phyloP scores from a whole-genome alignment of 257 asterid genomes.

The Galeopsis tetrahit region DNA sequence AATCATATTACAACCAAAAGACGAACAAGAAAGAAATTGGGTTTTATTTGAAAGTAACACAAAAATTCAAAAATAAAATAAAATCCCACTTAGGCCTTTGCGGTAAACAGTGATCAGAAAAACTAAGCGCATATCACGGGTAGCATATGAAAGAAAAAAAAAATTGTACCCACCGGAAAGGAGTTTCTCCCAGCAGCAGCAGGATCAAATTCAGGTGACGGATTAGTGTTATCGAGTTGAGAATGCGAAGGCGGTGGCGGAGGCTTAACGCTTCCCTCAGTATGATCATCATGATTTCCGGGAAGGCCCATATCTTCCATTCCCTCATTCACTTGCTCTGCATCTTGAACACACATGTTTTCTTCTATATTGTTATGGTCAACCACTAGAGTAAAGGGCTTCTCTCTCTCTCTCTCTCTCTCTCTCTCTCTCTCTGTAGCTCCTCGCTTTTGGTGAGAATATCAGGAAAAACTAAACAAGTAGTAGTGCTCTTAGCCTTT shows the following conservation, averaged over 20 bases:
- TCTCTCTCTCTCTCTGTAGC: conserved; percentile 30
- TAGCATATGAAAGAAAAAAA: background rate
- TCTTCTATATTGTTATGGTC: conserved; percentile 18
- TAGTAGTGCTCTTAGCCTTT: conserved; percentile 10
- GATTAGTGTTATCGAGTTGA: conserved; percentile 33
- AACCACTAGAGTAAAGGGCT: conserved; percentile 9
- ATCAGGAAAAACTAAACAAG: conserved; percentile 15
- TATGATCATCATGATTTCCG: conserved; percentile 40
- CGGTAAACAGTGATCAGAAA: background rate
- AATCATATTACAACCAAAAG: conserved; percentile 18
- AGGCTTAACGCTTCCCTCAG: conserved; percentile 39
- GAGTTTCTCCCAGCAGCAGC: conserved; percentile 44
- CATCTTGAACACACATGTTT: conserved; percentile 76
- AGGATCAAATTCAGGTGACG: conserved; percentile 36
- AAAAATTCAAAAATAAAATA: background rate
- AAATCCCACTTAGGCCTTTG: background rate
- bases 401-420: too few species aligned
- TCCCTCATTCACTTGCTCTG: conserved; percentile 63
- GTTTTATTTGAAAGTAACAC: background rate
- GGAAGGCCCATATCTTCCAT: conserved; percentile 59
- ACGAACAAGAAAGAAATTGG: background rate
- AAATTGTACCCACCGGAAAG: conserved; percentile 55
- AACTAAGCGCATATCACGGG: background rate
- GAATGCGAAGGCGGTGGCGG: conserved; percentile 52
- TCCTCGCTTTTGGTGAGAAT: conserved; percentile 38